These are phyloP conservation scores for Triticum timopheevii DNA, from an alignment of 176 grass and related monocot species.

Conservation along the genomic window DNA sequence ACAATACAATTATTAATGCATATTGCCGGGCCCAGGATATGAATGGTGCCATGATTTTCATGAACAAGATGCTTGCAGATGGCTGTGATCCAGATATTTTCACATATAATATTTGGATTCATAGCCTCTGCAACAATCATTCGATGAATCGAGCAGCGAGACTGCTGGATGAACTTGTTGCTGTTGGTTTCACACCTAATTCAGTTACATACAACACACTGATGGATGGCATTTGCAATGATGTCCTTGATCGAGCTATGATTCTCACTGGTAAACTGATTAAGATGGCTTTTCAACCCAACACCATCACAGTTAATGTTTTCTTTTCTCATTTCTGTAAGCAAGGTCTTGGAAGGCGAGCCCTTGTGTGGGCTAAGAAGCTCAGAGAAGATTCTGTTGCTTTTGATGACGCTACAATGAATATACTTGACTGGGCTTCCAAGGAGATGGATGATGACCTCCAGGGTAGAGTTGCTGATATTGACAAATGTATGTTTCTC, in stretches of 20 bases:
- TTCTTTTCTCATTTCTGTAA: slow-evolving; percentile 94
- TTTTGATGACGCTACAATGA: slow-evolving; percentile 87
- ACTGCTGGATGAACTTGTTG: slow-evolving; percentile 69
- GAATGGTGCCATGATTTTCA: slow-evolving; percentile 52
- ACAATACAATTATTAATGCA: slow-evolving; percentile 87
- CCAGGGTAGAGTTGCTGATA: slow-evolving; percentile 31
- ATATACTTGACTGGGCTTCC: slow-evolving; percentile 79
- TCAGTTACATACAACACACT: slow-evolving; percentile 86
- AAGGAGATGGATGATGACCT: slow-evolving; percentile 45
- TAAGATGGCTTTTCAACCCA: slow-evolving; percentile 89
- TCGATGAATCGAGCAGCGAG: slow-evolving; percentile 67
- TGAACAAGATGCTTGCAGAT: slow-evolving; percentile 79
- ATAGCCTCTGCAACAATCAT: slow-evolving; percentile 62
- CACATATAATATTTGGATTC: slow-evolving; percentile 99
- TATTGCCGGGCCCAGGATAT: slow-evolving; percentile 54
- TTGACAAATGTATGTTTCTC: slow-evolving; percentile 52
- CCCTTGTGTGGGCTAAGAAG: slow-evolving; percentile 70
- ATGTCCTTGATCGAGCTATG: slow-evolving; percentile 84
- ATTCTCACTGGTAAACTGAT: slow-evolving; percentile 79
- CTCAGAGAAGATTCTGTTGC: slow-evolving; percentile 63
- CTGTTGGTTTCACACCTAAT: slow-evolving; percentile 53
- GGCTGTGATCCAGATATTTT: slow-evolving; percentile 78
- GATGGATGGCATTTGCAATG: slow-evolving; percentile 71
- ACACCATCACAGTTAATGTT: slow-evolving; percentile 79
- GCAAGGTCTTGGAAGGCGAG: slow-evolving; percentile 75